Base-by-base conservation (phyloP, 1,139 yeast genomes). In the Pichia sp. region DNA sequence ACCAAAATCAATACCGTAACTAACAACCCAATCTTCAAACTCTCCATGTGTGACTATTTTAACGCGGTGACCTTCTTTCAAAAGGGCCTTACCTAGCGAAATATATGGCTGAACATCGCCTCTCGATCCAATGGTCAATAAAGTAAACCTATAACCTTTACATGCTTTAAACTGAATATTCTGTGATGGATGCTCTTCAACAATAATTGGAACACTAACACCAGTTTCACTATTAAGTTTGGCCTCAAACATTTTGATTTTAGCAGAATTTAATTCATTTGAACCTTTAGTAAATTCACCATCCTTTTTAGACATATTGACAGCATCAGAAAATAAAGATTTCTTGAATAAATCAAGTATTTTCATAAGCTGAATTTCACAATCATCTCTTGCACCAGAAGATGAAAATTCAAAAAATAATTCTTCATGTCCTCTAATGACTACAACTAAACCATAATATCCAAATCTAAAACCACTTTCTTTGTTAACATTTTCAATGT, bases 101-200 rank as follows among this genome's bases (percentile, higher is more conserved):
- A 91, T 85, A 65, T 90, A 93, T 0, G 98, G 98, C 66, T 91
- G 98, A 9, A 91, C 98, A 68, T 91, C 98, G 44, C 98, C 98
- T 53, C 98, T 74, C 0, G 96, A 88, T 0, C 98, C 98, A 63
- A 91, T 91, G 0, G 98, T 91, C 53, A 91, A 70, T 52, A 90
- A 71, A 0, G 89, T 84, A 61, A 91, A 79, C 44, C 76, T 79
- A 58, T 77, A 77, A 0, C 81, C 71, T 29, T 78, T 76, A 0
- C 73, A 65, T 0, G 89, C 84, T 48, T 71, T 74, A 30, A 83
- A 70, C 51, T 73, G 77, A 0, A 83, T 77, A 55, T 76, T 76
- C 56, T 74, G 67, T 13, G 59, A 46, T 0, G 88, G 87, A 42
- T 82, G 80, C 51, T 82, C 87, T 60, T 83, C 88, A 49, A 84